These are phyloP conservation scores for Ceratocystis cubensis DNA, from an alignment of 2,329 filamentous ascomycete species.

Conservation along the genomic window DNA sequence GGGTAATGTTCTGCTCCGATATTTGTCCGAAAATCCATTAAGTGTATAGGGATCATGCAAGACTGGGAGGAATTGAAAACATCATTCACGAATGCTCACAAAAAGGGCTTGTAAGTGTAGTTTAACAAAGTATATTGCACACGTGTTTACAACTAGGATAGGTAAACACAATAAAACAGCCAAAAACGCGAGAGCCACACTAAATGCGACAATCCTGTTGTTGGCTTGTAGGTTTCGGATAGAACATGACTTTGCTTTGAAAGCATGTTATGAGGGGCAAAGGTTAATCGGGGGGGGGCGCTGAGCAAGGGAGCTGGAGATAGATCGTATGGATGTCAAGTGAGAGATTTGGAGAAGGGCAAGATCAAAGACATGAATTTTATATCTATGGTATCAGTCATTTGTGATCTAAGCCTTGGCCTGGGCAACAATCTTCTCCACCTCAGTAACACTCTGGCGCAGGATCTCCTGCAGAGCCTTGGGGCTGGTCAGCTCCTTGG, in stretches of 20 bases:
- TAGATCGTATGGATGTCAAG: background rate
- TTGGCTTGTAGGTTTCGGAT: background rate
- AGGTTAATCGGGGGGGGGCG: background rate
- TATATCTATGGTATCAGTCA: background rate
- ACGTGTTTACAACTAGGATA: constrained; percentile 39
- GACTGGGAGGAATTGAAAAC: too few relatives aligned
- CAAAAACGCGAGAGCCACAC: constrained; percentile 21
- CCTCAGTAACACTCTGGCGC: constrained; percentile 87
- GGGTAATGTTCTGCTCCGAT: background rate
- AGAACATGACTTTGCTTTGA: background rate
- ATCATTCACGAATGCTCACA: background rate
- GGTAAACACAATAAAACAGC: constrained; percentile 40
- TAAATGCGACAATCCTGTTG: background rate
- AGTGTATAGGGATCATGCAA: background rate
- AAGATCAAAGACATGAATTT: background rate
- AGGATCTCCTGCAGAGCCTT: constrained; percentile 96
- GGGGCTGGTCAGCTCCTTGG: constrained; percentile 97
- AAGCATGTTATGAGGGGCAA: background rate
- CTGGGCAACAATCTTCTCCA: constrained; percentile 60
- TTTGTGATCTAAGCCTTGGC: constrained; percentile 18
- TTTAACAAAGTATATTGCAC: constrained; percentile 18
- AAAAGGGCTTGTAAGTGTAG: background rate
- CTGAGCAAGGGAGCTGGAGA: background rate
- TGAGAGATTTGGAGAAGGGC: background rate
- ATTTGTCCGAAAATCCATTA: background rate